Evolutionary conservation across 164 flowering plant genomes (phyloP).

Genomic region (Buxus sempervirens): DNA sequence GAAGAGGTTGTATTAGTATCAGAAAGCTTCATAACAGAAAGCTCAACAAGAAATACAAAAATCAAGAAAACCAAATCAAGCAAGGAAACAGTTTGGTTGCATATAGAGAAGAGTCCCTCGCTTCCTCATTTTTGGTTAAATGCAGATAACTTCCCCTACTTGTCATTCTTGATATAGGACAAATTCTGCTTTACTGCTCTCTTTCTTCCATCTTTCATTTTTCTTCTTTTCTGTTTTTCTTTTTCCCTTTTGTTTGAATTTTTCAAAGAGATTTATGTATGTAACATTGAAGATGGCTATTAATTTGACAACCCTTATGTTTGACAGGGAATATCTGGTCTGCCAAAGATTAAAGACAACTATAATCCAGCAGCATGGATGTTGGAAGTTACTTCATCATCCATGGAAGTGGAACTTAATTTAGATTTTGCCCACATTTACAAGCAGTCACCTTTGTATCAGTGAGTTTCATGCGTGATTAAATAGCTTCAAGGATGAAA

Average conservation of each 20-base stretch:
- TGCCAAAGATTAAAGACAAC: slow-evolving; percentile 41
- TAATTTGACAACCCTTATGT: neutral
- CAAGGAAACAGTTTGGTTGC: no score
- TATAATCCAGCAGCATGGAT: slow-evolving; percentile 63
- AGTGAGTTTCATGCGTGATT: slow-evolving; percentile 23
- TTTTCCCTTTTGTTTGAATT: no score
- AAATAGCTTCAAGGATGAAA: neutral
- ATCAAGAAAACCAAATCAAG: no score
- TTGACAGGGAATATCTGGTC: slow-evolving; percentile 37
- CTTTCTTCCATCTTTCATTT: neutral
- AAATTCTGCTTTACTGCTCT: no score
- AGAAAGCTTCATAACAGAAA: no score
- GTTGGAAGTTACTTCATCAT: slow-evolving; percentile 42
- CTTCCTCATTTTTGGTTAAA: no score
- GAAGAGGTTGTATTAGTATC: no score
- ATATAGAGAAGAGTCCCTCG: no score
- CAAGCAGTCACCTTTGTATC: slow-evolving; percentile 31
- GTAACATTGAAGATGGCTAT: neutral
- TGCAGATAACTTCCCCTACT: no score
- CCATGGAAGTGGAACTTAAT: slow-evolving; percentile 37
- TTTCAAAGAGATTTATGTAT: neutral
- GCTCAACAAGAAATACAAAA: no score
- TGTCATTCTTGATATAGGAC: no score
- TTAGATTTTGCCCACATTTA: slow-evolving; percentile 42
- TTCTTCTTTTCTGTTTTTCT: no score